phyloP scores from a whole-genome alignment of 352 stramenopile genomes.

The Phytophthora ramorum region DNA sequence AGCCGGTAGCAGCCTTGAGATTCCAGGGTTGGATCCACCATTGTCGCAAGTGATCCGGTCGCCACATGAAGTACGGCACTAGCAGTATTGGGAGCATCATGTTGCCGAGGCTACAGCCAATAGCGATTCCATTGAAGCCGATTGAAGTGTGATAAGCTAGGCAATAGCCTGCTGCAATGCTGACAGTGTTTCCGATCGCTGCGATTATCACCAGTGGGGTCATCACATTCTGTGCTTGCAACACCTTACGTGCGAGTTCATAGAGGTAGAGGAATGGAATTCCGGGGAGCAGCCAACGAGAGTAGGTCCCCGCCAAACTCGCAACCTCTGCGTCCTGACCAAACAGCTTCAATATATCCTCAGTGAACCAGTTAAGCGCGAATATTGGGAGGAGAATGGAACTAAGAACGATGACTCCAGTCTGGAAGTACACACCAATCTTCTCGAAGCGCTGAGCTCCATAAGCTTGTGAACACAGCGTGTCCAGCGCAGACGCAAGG shows the following conservation, averaged over 20 bases:
- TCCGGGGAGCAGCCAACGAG: slow-evolving; percentile 35
- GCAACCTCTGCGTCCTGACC: slow-evolving; percentile 58
- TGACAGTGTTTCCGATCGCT: slow-evolving; percentile 68
- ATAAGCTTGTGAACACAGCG: slow-evolving; percentile 73
- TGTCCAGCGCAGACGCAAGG: slow-evolving; percentile 77
- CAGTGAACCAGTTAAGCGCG: slow-evolving; percentile 59
- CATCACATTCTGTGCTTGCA: slow-evolving; percentile 79
- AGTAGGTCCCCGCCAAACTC: slow-evolving; percentile 56
- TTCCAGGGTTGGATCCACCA: neutral
- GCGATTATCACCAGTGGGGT: slow-evolving; percentile 74
- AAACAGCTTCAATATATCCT: slow-evolving; percentile 43
- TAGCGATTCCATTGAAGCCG: slow-evolving; percentile 72
- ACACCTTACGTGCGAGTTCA: slow-evolving; percentile 76
- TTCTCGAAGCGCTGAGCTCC: slow-evolving; percentile 60
- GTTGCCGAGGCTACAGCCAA: slow-evolving; percentile 58
- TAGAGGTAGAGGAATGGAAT: slow-evolving; percentile 71
- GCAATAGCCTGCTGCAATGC: slow-evolving; percentile 56
- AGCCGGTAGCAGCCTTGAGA: slow-evolving; percentile 1
- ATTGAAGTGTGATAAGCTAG: slow-evolving; percentile 72
- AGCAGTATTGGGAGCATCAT: slow-evolving; percentile 38
- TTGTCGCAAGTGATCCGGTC: neutral
- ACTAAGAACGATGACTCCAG: slow-evolving; percentile 57
- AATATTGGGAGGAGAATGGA: slow-evolving; percentile 51
- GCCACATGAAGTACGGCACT: neutral
- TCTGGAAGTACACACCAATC: slow-evolving; percentile 83